Evolutionary conservation across 805 yeast species (phyloP).

Genomic region (Lipomyces lipofer): DNA sequence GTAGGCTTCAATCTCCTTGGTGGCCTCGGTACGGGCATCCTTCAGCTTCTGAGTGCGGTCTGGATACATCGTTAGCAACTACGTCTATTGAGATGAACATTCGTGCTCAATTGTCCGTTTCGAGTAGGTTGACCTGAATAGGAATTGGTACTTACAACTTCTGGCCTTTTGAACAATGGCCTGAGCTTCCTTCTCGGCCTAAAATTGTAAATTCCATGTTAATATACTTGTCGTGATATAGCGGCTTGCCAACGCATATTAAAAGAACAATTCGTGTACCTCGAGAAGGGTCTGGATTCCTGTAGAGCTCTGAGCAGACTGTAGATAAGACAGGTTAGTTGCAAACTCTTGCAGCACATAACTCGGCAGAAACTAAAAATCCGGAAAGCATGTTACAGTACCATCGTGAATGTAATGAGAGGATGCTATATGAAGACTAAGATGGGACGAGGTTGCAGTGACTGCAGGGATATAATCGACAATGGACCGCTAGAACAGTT

Average conservation of each 20-base stretch:
- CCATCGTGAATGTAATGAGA: no score
- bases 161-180: constrained; percentile 92
- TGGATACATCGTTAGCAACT: constrained; percentile 36
- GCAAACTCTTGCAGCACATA: no score
- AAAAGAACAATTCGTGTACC: constrained; percentile 40
- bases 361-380: no score
- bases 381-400: no score
- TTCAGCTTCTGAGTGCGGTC: constrained; percentile 84
- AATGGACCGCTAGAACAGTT: no score
- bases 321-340: background rate
- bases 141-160: constrained; percentile 54
- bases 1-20: constrained; percentile 82
- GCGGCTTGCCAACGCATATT: no score
- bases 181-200: constrained; percentile 98
- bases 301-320: constrained; percentile 49
- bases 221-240: no score
- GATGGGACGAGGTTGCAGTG: no score
- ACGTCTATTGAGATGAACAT: constrained; percentile 33
- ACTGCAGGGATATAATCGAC: no score
- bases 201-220: constrained; percentile 14
- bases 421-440: no score
- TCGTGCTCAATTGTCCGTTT: no score
- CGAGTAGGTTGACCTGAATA: no score
- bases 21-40: constrained; percentile 93
- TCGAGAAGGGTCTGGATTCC: constrained; percentile 73